phyloP scores from a whole-genome alignment of 371 early-diverging fungal genomes.

The Encephalitozoon cuniculi region DNA sequence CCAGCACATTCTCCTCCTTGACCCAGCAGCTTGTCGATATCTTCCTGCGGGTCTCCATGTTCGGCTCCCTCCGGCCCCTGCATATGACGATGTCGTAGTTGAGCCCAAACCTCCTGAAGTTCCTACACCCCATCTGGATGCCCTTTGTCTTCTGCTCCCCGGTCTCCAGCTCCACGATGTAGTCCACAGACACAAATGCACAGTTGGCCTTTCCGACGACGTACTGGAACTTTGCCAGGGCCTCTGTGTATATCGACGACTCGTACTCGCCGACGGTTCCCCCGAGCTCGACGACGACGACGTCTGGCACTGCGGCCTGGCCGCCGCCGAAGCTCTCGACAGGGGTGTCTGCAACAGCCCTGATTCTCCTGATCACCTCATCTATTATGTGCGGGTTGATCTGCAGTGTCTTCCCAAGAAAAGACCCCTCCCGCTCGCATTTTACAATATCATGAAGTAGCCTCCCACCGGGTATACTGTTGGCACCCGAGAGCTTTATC shows the following conservation, averaged over 20 bases:
- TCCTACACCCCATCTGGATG: conserved; percentile 83
- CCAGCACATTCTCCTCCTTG: conserved; percentile 73
- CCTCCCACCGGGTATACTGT: conserved; percentile 96
- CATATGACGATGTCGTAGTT: conserved; percentile 92
- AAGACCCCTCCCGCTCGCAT: conserved; percentile 80
- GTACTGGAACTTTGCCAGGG: conserved; percentile 94
- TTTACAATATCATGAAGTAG: conserved; percentile 87
- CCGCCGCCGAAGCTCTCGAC: conserved; percentile 66
- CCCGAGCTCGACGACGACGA: conserved; percentile 95
- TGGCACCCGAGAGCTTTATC: conserved; percentile 77
- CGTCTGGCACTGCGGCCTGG: conserved; percentile 67
- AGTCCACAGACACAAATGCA: conserved; percentile 84
- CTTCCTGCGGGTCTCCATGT: conserved; percentile 72
- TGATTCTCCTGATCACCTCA: conserved; percentile 88
- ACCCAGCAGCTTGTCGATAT: conserved; percentile 96
- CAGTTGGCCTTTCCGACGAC: conserved; percentile 92
- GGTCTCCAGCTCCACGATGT: conserved; percentile 84
- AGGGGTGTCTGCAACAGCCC: conserved; percentile 73
- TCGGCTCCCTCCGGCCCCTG: conserved; percentile 72
- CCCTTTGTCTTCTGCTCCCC: conserved; percentile 98
- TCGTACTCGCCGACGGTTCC: conserved; percentile 97
- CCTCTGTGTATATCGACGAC: conserved; percentile 91
- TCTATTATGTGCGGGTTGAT: conserved; percentile 93
- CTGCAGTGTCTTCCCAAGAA: conserved; percentile 94
- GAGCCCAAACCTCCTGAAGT: conserved; percentile 82